Base-by-base conservation (phyloP, 495 filamentous ascomycete species). In the Elasticomyces elasticus region DNA sequence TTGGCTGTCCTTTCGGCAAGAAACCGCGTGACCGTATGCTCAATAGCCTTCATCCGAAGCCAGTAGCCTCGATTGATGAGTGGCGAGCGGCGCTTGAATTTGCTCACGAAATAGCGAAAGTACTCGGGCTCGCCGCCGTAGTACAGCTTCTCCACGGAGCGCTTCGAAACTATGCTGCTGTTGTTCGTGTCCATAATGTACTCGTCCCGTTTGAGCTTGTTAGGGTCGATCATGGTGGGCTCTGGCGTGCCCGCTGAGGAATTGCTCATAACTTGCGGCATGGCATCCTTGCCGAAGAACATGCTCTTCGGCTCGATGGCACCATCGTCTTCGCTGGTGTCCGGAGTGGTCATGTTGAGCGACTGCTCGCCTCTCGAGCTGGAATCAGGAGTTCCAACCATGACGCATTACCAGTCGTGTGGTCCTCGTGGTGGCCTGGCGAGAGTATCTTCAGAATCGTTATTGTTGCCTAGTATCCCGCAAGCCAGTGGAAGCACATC, bases 1-100 rank as follows among this genome's bases (percentile, higher is more conserved):
- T 79, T 82, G 12, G 73, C 64, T n/a, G 71, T 71, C 33, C 70
- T 67, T 54, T 78, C 71, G 53, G 78, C 68, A 31, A 94, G 72
- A 60, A 95, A 95, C 10, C 75, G 71, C 5, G 74, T 77, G 7
- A 94, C 81, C 5, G 80, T 74, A 55, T 84, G 71, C 55, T 88
- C 86, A 52, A 95, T 79, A 11, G 84, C 84, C 64, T 84, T 78
- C 78, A 95, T 83, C 15, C 89, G 80, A 41, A 97, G 72, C 79
- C 86, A 87, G 57, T 94, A 95, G 43, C 86, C 89, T 26, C 88
- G 75, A 64, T 94, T 94, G 63, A 94, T 92, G 22, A 94, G 70
- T 3, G 90, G 90, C 17, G 86, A 78, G 23, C 89, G 74, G 51
- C 87, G 74, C 69, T 85, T 80, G 45, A 84, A 83, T 67, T 91